Evolutionary conservation across 345 rosid genomes (phyloP).

Genomic region (Lumnitzera littorea): DNA sequence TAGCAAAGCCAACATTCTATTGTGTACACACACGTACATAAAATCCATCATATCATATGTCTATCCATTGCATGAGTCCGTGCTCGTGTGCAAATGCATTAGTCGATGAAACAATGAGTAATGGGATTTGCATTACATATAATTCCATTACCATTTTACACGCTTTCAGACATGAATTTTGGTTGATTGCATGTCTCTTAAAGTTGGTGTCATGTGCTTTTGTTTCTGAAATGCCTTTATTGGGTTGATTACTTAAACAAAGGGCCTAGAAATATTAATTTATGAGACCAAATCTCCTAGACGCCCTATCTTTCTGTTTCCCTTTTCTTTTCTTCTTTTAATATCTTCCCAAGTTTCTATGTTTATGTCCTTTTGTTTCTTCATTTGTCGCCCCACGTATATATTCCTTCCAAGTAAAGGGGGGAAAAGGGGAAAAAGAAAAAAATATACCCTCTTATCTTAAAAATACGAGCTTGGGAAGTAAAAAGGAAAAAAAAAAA

Average conservation of each 20-base stretch:
- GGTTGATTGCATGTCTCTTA: constrained; percentile 24
- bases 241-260: constrained; percentile 1
- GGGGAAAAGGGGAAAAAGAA: background rate
- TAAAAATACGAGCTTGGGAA: background rate
- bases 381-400: background rate
- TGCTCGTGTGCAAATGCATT: background rate
- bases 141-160: background rate
- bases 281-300: background rate
- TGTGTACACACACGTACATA: too few species aligned
- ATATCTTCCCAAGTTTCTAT: constrained; percentile 13
- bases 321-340: constrained; percentile 5
- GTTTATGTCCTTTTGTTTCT: constrained; percentile 12
- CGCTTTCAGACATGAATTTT: constrained; percentile 4
- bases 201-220: constrained; percentile 25
- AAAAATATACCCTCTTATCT: background rate
- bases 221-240: constrained; percentile 7
- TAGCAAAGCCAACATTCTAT: too few species aligned
- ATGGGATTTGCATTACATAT: too few species aligned
- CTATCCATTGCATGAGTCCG: constrained; percentile 1
- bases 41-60: too few species aligned
- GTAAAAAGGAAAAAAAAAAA: background rate
- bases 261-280: background rate
- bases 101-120: background rate
- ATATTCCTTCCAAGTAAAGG: background rate
- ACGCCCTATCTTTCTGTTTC: background rate